Base-by-base conservation (phyloP, 345 rosid species). In the Hibiscus syriacus region DNA sequence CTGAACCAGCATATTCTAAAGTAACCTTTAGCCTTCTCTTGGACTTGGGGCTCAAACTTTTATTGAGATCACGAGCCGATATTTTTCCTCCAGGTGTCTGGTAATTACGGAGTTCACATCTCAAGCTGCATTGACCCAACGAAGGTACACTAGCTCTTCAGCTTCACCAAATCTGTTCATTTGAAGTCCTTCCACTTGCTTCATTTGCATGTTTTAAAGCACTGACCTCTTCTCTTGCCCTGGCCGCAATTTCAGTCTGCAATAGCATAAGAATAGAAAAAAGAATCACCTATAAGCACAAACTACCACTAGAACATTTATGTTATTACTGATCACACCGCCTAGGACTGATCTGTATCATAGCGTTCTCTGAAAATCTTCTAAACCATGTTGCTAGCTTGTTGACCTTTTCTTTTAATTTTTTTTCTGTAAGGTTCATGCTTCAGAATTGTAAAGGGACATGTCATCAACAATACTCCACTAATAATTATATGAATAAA, bases 161-260 rank as follows among this genome's bases (percentile, higher is more conserved):
- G 89, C 99, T 85, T 94, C 99, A 73, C 99, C 85, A 65, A 94
- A 94, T 71, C 97, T 84, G 75, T 87, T 89, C 93, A 91, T 83
- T 74, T 94, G 99, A 78, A 94, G 97, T 38, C 97, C 97, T 88
- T 94, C 97, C 61, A 91, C 97, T 86, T 94, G 99, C 82, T 91
- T 91, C 97, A 67, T 93, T 89, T 41, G 82, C 75, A 76, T 89
- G 98, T 84, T 81, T 86, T 64, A 91, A 74, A 60, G 75, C 84
- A 75, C 76, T 89, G 70, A 86, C 92, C 71, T 94, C 97, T 67
- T 87, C 92, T 72, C 92, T 85, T 70, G 77, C 95, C 50, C 72
- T 80, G 50, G 89, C 95, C 72, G 83, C 90, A 84, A 83, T 84
- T 61, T 91, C 99, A 26, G 73, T 89, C 99, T 94, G 82, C 72